These are phyloP conservation scores for Wickerhamiella cacticola DNA, from an alignment of 805 yeast species.

Conservation along the genomic window DNA sequence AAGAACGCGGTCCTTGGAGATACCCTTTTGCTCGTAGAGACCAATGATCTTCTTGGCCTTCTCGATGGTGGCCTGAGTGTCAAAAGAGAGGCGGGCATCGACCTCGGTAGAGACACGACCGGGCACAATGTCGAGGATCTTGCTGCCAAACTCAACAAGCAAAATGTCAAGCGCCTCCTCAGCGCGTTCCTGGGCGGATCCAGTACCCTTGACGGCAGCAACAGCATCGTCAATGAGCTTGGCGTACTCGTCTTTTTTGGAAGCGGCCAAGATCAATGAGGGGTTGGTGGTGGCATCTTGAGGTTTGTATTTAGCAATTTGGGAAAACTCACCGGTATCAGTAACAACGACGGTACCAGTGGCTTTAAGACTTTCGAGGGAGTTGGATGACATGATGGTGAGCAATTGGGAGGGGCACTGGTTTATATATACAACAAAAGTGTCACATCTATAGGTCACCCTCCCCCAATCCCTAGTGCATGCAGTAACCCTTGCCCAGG, in stretches of 20 bases:
- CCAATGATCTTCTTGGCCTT: slow-evolving; percentile 88
- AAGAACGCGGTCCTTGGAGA: slow-evolving; percentile 76
- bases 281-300: slow-evolving; percentile 99
- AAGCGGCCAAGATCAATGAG: slow-evolving; percentile 88
- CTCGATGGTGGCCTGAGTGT: slow-evolving; percentile 83
- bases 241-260: slow-evolving; percentile 82
- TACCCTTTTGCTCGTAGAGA: slow-evolving; percentile 75
- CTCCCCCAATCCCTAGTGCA: too few relatives aligned
- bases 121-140: slow-evolving; percentile 87
- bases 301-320: slow-evolving; percentile 94
- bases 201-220: slow-evolving; percentile 54
- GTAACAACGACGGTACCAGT: slow-evolving; percentile 95
- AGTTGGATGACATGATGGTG: slow-evolving; percentile 33
- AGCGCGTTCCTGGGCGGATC: slow-evolving; percentile 44
- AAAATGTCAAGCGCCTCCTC: slow-evolving; percentile 78
- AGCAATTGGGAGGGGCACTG: background rate
- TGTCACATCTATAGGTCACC: too few relatives aligned
- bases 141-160: slow-evolving; percentile 91
- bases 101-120: slow-evolving; percentile 99
- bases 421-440: background rate
- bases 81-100: slow-evolving; percentile 94
- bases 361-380: slow-evolving; percentile 86
- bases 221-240: slow-evolving; percentile 84
- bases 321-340: slow-evolving; percentile 96
- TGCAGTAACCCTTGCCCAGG: too few relatives aligned